Conservation (phyloP, 2,329 filamentous ascomycete species). For the Monosporascus cannonballus region DNA sequence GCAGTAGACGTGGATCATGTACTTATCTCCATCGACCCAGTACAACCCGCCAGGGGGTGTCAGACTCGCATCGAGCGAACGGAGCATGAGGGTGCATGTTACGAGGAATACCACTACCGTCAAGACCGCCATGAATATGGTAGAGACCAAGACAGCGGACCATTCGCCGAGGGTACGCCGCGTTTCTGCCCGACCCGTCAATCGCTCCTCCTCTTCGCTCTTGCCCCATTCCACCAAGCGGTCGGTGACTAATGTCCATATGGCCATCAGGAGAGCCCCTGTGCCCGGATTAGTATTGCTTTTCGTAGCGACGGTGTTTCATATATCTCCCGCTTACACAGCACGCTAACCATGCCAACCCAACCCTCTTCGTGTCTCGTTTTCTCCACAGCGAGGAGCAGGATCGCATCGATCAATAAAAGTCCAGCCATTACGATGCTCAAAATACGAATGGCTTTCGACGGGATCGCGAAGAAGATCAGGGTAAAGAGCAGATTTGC, state of each 20-base stretch:
- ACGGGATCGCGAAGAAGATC: slow-evolving; percentile 83
- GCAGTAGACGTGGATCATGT: slow-evolving; percentile 81
- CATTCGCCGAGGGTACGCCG: slow-evolving; percentile 78
- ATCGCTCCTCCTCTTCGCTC: slow-evolving; percentile 81
- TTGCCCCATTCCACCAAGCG: slow-evolving; percentile 88
- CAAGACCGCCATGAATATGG: slow-evolving; percentile 63
- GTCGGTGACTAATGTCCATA: slow-evolving; percentile 76
- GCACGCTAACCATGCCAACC: slow-evolving; percentile 79
- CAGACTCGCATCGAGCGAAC: slow-evolving; percentile 72
- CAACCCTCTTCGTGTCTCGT: slow-evolving; percentile 81
- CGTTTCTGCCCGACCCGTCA: slow-evolving; percentile 84
- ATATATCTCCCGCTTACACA: slow-evolving; percentile 41
- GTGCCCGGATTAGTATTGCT: slow-evolving; percentile 6
- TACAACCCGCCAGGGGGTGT: slow-evolving; percentile 68
- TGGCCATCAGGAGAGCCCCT: slow-evolving; percentile 69
- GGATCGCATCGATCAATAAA: slow-evolving; percentile 67
- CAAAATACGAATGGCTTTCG: slow-evolving; percentile 69
- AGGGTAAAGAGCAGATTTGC: slow-evolving; percentile 71
- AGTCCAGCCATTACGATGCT: slow-evolving; percentile 61
- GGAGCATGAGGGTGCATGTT: slow-evolving; percentile 72
- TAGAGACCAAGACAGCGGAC: slow-evolving; percentile 71
- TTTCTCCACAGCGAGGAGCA: slow-evolving; percentile 69
- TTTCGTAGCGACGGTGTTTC: background rate
- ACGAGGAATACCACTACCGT: slow-evolving; percentile 65
- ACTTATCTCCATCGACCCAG: slow-evolving; percentile 77